Evolutionary conservation across 225 moss, liverwort and hornwort genomes (phyloP), one percentile per base, ranked within the genome.

Genomic region (Polytrichum commune): DNA sequence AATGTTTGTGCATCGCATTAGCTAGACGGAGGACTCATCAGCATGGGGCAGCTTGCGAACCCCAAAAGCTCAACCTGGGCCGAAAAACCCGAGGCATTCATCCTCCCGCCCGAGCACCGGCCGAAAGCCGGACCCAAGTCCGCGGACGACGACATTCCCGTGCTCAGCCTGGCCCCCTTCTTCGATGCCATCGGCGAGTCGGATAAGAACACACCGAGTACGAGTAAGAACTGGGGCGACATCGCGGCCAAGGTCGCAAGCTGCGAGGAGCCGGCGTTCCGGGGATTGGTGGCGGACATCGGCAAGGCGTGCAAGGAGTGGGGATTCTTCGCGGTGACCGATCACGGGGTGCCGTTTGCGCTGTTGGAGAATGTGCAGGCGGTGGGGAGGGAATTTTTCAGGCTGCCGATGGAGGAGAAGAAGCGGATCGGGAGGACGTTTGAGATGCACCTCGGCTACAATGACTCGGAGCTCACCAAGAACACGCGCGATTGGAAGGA

Each of bases 291-390:
- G 46, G 58, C 69, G 7, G 77, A 77, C 4, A 83, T 95, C 7
- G 82, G 93, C 13, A 71, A 61, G 25, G 95, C 93, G n/a, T 91
- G 88, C 24, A 82, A 83, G 63, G 85, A 91, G 62, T 93, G 95
- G 95, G 95, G 95, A 0, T 95, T 95, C 74, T 95, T 93, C 66
- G 91, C 89, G 77, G 83, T 93, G 28, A 58, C 90, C 13, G 81
- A 91, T 74, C 95, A 95, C 27, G 86, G 86, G 32, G 82, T 95
- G 1, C 70, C 92, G 29, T 56, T 83, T 22, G 66, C 57, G 60
- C 80, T 92, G 69, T 63, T 95, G 69, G 75, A 71, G 54, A 71
- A 64, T 19, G 62, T 95, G 60, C 75, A 86, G 74, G 23, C 64
- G 56, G 79, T 72, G 67, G 84, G 80, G 0, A 64, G 74, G 22